These are phyloP conservation scores for Ophiostoma ips DNA, from an alignment of 2,329 filamentous ascomycete species.

Conservation along the genomic window DNA sequence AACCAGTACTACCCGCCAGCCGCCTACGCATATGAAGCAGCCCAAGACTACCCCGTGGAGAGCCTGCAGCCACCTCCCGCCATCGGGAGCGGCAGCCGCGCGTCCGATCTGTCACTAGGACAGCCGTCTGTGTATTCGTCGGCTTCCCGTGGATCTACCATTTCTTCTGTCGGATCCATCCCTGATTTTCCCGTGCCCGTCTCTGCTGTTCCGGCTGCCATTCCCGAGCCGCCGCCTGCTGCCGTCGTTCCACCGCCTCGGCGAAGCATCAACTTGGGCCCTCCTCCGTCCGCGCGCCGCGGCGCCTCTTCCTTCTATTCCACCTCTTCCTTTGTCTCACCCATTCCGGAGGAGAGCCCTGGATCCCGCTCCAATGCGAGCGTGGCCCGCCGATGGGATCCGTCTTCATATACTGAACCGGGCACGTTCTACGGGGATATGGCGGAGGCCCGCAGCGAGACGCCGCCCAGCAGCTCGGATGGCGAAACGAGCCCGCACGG, in stretches of 20 bases:
- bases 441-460: slow-evolving; percentile 29
- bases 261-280: slow-evolving; percentile 41
- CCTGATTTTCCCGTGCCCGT: slow-evolving; percentile 37
- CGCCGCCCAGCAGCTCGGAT: slow-evolving; percentile 23
- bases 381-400: slow-evolving; percentile 55
- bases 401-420: slow-evolving; percentile 31
- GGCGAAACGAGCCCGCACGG: slow-evolving; percentile 21
- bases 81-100: slow-evolving; percentile 25
- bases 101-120: slow-evolving; percentile 28
- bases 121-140: slow-evolving; percentile 24
- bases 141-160: slow-evolving; percentile 37
- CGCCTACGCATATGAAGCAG: slow-evolving; percentile 24
- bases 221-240: slow-evolving; percentile 15
- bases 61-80: background rate
- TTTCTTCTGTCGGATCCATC: slow-evolving; percentile 41
- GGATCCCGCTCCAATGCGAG: slow-evolving; percentile 49
- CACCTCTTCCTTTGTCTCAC: slow-evolving; percentile 52
- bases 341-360: slow-evolving; percentile 59
- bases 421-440: slow-evolving; percentile 33
- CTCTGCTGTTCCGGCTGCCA: slow-evolving; percentile 14
- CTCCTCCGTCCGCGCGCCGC: slow-evolving; percentile 45
- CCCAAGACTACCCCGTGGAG: background rate
- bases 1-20: slow-evolving; percentile 41
- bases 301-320: slow-evolving; percentile 53
- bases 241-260: slow-evolving; percentile 18